A percentile compares a stretch with the other conserved stretches of the same genome.
These are phyloP conservation scores for Pterocarpus santalinus DNA, from an alignment of 306 rosid species.

Conservation along the genomic window DNA sequence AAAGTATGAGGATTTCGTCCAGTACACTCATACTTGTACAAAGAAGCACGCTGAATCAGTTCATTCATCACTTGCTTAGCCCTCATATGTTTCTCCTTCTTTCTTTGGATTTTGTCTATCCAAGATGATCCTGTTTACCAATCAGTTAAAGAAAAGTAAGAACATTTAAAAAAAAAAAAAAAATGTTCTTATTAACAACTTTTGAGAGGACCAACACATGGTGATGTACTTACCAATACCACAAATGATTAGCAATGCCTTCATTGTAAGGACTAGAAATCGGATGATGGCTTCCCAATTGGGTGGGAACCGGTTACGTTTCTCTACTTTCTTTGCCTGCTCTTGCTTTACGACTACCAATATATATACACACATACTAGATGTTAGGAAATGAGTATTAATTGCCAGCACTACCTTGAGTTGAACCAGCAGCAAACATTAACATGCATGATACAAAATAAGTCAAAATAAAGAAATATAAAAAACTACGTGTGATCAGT, in stretches of 20 bases:
- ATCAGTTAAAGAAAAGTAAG: not conserved
- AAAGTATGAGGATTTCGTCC: constrained; percentile 21
- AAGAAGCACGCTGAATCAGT: constrained; percentile 39
- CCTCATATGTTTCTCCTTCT: constrained; percentile 49
- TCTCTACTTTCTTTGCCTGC: constrained; percentile 39
- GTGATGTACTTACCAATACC: constrained; percentile 51
- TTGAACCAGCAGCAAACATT: not conserved
- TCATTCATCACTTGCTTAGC: constrained; percentile 55
- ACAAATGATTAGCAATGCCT: constrained; percentile 48
- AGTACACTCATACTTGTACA: constrained; percentile 17
- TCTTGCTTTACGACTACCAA: constrained; percentile 26
- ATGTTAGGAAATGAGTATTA: not conserved
- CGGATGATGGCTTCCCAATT: constrained; percentile 45
- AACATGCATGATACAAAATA: constrained; percentile 9
- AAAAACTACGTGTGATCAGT: not conserved
- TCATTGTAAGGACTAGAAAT: constrained; percentile 38
- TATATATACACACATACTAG: not conserved
- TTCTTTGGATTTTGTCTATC: constrained; percentile 53
- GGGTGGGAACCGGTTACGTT: constrained; percentile 40
- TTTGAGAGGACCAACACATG: constrained; percentile 8
- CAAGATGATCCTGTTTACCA: constrained; percentile 49
- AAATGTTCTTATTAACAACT: not conserved
- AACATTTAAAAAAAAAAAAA: not conserved
- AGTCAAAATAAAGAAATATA: not conserved
- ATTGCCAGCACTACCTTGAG: not conserved